A percentile compares a stretch with the other conserved stretches of the same genome.
phyloP scores from a whole-genome alignment of 192 early-diverging fungal species.

The Irineochytrium annulatum region DNA sequence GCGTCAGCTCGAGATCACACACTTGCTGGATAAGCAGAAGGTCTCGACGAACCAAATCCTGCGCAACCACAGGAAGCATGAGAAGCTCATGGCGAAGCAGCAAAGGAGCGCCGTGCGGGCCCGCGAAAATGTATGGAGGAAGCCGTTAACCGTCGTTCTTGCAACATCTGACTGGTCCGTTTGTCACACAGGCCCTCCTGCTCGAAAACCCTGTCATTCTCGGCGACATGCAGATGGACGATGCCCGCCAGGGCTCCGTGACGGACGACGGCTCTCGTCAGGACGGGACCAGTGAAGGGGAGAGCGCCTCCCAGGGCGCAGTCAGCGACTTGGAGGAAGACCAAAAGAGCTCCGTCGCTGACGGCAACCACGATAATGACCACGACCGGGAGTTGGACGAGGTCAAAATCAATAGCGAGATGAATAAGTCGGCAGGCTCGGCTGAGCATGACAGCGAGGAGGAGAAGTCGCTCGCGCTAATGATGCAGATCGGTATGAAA shows the following conservation, averaged over 20 bases:
- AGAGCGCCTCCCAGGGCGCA: too few relatives aligned
- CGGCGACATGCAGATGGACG: conserved; percentile 9
- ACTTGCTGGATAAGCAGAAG: conserved; percentile 18
- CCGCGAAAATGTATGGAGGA: conserved; percentile 11
- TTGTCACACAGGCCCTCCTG: conserved; percentile 10
- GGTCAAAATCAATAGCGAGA: conserved; percentile 3
- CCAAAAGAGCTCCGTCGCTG: neutral
- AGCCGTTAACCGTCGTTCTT: too few relatives aligned
- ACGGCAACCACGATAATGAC: neutral
- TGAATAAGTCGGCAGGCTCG: neutral
- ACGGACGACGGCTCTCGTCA: too few relatives aligned
- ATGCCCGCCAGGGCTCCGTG: too few relatives aligned
- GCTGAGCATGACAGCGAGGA: neutral
- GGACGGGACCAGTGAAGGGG: too few relatives aligned
- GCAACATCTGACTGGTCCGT: neutral
- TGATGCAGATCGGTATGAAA: neutral
- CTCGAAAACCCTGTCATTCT: conserved; percentile 19
- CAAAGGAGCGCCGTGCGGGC: conserved; percentile 5
- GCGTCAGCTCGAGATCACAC: neutral
- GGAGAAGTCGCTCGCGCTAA: neutral
- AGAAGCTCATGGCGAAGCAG: conserved; percentile 7
- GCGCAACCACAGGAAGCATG: conserved; percentile 16
- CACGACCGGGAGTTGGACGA: neutral
- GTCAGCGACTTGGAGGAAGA: too few relatives aligned
- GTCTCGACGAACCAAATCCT: conserved; percentile 1